Evolutionary conservation across 805 yeast genomes (phyloP), one percentile per base, ranked within the genome.

Genomic region (Metschnikowia koreensis): DNA sequence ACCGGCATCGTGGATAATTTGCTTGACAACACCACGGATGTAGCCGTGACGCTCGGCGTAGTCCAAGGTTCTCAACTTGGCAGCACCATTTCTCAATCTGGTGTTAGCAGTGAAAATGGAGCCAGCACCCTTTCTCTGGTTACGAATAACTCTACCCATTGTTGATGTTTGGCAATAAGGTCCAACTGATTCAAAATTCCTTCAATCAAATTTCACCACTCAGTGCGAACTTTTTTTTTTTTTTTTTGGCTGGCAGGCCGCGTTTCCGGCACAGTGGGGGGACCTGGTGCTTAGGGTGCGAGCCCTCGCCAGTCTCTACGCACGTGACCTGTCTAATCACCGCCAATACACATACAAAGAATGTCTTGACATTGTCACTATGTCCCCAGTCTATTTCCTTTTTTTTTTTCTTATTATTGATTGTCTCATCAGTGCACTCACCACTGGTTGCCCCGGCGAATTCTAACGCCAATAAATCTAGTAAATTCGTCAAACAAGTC

Each of bases 121-220:
- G 77, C 99, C 98, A 81, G 97, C 97, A 88, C 98, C 98, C 85
- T 94, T 94, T 91, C 99, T 92, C 87, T 94, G 99, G 87, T 94
- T 94, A 84, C 99, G 96, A 85, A 94, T 94, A 82, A 94, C 99
- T 87, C 98, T 90, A 89, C 97, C 97, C 61, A 58, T 58, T 58
- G 57, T 52, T 50, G 58, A 55, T 58, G 59, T 49, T 58, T 56
- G 53, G 57, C 53, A 47, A 52, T 52, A 44, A 31, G 39, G 38
- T 55, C 46, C 47, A 50, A 46, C 44, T 45, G 45, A 38, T 49
- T 46, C 38, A 42, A 50, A 44, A 39, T 48, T 48, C 53, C 50
- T 44, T 37, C 43, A 42, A 31, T 22, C 39, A 50, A 48, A 39
- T 53, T 53, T 52, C 55, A 50, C 22, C 10, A 31, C 36, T 31